Evolutionary conservation across 805 yeast species (phyloP), one percentile per base, ranked within the genome.

Genomic region (Wickerhamomyces mucosus): DNA sequence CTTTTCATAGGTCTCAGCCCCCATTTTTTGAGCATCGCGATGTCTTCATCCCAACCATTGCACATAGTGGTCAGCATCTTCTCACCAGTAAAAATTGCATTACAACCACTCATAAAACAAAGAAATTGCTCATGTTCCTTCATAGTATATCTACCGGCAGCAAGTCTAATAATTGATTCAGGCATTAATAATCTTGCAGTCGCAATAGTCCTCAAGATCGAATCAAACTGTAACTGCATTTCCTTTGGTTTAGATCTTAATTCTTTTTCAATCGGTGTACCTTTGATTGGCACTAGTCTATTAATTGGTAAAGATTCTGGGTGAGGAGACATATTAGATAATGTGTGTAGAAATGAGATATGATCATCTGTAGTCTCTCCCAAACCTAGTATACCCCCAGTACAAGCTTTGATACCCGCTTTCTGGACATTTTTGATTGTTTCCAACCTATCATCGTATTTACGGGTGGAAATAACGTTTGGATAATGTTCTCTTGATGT

Each of bases 281-380:
- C 92, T 38, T 75, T 70, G 33, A 81, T 80, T 3, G 86, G 75
- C n/a, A 81, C 84, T 28, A 81, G 59, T 43, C 81, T 64, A 51
- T 81, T 81, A 41, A 81, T 78, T n/a, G 92, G 92, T 33, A 81
- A 61, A 2, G 85, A 76, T 52, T 81, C 92, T 1, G 92, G 92
- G 42, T 81, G 89, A n/a, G 61, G 55, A 2, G 67, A 65, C 75
- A 82, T 62, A 6, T 76, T 80, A 2, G 85, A 63, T 36, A 81
- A 55, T 0, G 88, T 78, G 46, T 74, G 62, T 27, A 79, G 47
- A 38, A 81, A 78, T 3, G 81, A 72, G 28, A 81, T 57, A 43
- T 77, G 86, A 49, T 81, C 89, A 4, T 73, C 78, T 18, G 61
- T 62, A 8, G 83, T 72, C 48, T 81, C 92, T 12, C 89, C 92